Evolutionary conservation across 1,284 basidiomycete species (phyloP).

Genomic region (Coniferiporia weirii): DNA sequence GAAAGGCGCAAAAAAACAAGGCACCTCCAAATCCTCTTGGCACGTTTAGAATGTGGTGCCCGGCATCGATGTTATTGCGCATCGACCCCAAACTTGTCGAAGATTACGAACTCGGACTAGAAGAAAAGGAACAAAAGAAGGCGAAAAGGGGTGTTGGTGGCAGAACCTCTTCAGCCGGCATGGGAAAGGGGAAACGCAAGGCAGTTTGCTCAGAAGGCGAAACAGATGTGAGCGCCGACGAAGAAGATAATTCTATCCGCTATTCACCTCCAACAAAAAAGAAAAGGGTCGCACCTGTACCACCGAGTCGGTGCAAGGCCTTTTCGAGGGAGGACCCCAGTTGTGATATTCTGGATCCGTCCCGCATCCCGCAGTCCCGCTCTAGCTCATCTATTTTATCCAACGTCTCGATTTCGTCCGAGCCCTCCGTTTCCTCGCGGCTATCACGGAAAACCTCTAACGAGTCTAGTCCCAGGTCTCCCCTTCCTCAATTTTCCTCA

Average conservation of each 20-base stretch:
- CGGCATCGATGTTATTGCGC: conserved; percentile 40
- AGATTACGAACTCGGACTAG: conserved; percentile 3
- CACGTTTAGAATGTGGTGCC: conserved; percentile 35
- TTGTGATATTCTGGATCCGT: background rate
- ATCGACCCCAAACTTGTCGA: conserved; percentile 40
- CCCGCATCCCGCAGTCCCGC: too few species aligned
- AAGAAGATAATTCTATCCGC: background rate
- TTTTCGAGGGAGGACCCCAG: background rate
- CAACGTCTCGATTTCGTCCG: background rate
- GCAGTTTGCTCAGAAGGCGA: background rate
- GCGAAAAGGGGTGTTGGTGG: background rate
- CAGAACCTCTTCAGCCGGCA: background rate
- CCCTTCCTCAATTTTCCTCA: background rate
- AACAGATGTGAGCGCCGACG: background rate
- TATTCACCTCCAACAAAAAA: conserved; percentile 4
- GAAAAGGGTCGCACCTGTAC: background rate
- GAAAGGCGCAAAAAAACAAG: conserved; percentile 22
- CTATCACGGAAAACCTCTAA: background rate
- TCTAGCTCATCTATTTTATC: background rate
- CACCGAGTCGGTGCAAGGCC: background rate
- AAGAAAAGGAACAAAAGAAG: conserved; percentile 10
- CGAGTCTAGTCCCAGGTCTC: background rate
- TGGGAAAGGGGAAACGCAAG: conserved; percentile 8
- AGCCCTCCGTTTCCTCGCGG: background rate
- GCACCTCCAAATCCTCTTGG: conserved; percentile 29